Conservation (phyloP, 2,329 filamentous ascomycete genomes). For the Claviceps spartinae region DNA sequence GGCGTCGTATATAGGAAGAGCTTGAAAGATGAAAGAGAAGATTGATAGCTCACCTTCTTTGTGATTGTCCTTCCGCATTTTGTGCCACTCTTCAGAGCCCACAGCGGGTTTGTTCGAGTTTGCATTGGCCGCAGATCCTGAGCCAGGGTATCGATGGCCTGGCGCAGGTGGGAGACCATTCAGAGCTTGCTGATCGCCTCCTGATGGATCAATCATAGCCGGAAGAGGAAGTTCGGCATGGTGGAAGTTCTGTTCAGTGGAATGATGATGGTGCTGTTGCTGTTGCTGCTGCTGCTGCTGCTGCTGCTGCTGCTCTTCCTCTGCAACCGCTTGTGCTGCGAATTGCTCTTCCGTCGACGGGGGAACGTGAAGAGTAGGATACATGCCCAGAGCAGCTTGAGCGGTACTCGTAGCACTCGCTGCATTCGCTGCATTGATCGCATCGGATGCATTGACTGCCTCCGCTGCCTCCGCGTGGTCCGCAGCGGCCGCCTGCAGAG, state of each 20-base stretch:
- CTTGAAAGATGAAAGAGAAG: too few relatives aligned
- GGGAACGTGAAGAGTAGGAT: conserved; percentile 45
- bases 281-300: conserved; percentile 3
- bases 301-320: conserved; percentile 9
- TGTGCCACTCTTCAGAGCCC: conserved; percentile 97
- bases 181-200: conserved; percentile 15
- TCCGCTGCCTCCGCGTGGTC: conserved; percentile 24
- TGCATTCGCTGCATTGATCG: conserved; percentile 31
- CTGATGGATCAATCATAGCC: conserved; percentile 14
- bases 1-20: too few relatives aligned
- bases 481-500: conserved; percentile 36
- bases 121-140: conserved; percentile 29
- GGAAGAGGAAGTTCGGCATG: conserved; percentile 18
- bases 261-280: neutral
- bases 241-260: conserved; percentile 20
- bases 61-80: conserved; percentile 91
- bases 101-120: conserved; percentile 58
- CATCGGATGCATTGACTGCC: conserved; percentile 18
- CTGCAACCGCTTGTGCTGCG: conserved; percentile 33
- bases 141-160: conserved; percentile 20
- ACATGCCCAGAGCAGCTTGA: conserved; percentile 46
- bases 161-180: conserved; percentile 26
- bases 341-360: conserved; percentile 46
- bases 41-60: conserved; percentile 64
- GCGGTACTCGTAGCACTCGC: conserved; percentile 45